These are phyloP conservation scores for Teunomyces kruisii DNA, from an alignment of 805 yeast species.

Conservation along the genomic window DNA sequence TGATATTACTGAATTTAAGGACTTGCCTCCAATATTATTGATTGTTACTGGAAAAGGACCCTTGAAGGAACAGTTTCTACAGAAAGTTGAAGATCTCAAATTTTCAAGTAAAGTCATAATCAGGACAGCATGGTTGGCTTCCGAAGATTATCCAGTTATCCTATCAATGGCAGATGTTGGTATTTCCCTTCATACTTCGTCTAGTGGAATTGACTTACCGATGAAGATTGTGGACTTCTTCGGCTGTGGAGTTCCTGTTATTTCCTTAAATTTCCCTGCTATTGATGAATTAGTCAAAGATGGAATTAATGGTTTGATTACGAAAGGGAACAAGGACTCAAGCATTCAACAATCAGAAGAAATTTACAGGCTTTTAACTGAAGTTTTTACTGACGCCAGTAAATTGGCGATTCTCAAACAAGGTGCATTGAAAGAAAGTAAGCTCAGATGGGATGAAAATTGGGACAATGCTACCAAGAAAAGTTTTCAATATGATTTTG, in stretches of 20 bases:
- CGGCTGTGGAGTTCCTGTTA: conserved; percentile 93
- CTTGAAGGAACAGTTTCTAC: conserved; percentile 52
- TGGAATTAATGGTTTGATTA: conserved; percentile 63
- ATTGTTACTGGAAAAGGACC: conserved; percentile 99
- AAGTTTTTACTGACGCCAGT: conserved; percentile 27
- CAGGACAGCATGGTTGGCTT: conserved; percentile 70
- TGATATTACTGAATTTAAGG: conserved; percentile 34
- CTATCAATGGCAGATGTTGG: conserved; percentile 82
- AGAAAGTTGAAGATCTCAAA: conserved; percentile 42
- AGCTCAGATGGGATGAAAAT: conserved; percentile 68
- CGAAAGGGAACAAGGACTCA: conserved; percentile 22
- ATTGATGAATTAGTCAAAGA: conserved; percentile 73
- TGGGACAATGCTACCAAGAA: conserved; percentile 57
- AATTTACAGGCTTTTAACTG: conserved; percentile 22
- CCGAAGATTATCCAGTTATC: conserved; percentile 76
- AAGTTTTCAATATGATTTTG: conserved; percentile 21
- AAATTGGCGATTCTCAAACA: conserved; percentile 44
- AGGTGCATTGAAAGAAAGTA: conserved; percentile 77
- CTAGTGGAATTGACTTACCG: conserved; percentile 92
- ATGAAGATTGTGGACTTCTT: conserved; percentile 97
- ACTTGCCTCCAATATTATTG: conserved; percentile 53
- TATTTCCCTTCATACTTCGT: conserved; percentile 84
- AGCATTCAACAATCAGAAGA: conserved; percentile 20
- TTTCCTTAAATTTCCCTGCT: conserved; percentile 75
- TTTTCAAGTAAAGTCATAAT: conserved; percentile 54